phyloP scores from a whole-genome alignment of 2,329 filamentous ascomycete species.

The Colletotrichum echinochloae region DNA sequence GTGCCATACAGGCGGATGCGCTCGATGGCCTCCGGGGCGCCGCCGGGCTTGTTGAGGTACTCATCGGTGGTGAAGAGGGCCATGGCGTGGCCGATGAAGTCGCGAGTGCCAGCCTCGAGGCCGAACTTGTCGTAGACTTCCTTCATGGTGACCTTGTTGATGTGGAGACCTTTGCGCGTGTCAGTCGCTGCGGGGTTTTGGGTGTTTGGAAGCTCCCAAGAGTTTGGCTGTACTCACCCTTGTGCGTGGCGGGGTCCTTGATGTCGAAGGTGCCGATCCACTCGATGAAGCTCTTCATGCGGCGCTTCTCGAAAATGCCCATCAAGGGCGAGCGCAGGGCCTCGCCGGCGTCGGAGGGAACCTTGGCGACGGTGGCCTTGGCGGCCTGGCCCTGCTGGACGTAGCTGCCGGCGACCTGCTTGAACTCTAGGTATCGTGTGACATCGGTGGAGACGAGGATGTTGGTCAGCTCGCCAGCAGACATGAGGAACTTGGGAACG shows the following conservation, averaged over 20 bases:
- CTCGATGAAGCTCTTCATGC: constrained; percentile 96
- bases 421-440: constrained; percentile 90
- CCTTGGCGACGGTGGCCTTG: constrained; percentile 95
- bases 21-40: constrained; percentile 86
- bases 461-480: constrained; percentile 97
- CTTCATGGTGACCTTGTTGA: constrained; percentile 88
- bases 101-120: constrained; percentile 87
- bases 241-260: constrained; percentile 87
- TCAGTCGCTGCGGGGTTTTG: neutral
- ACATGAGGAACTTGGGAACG: constrained; percentile 98
- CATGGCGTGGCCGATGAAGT: constrained; percentile 99
- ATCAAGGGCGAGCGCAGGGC: constrained; percentile 93
- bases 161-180: constrained; percentile 77
- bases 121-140: constrained; percentile 99
- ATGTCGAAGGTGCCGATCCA: constrained; percentile 90
- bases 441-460: constrained; percentile 97
- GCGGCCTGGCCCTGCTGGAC: constrained; percentile 88
- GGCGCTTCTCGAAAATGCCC: constrained; percentile 97
- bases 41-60: constrained; percentile 80
- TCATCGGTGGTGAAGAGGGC: constrained; percentile 91
- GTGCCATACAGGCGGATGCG: constrained; percentile 97
- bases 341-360: constrained; percentile 92
- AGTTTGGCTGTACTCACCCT: constrained; percentile 69
- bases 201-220: neutral
- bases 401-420: constrained; percentile 94